These are phyloP conservation scores for Cercospora sp. DNA, from an alignment of 2,329 filamentous ascomycete genomes.

Conservation along the genomic window DNA sequence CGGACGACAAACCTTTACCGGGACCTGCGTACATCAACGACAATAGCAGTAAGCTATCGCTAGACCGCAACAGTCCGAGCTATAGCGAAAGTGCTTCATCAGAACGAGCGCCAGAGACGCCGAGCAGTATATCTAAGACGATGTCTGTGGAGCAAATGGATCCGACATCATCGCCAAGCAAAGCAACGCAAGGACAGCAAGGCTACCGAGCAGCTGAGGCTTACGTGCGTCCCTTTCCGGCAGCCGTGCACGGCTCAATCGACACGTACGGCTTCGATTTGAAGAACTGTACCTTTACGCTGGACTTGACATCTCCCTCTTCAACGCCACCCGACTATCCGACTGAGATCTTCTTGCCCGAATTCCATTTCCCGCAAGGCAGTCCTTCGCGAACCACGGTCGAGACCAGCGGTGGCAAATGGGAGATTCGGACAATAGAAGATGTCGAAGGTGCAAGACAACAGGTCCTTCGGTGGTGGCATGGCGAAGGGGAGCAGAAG, in stretches of 20 bases:
- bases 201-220: constrained; percentile 91
- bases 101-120: constrained; percentile 62
- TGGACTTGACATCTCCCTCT: constrained; percentile 65
- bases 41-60: constrained; percentile 51
- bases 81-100: constrained; percentile 56
- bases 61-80: constrained; percentile 52
- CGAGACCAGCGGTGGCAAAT: constrained; percentile 80
- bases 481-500: constrained; percentile 78
- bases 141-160: constrained; percentile 59
- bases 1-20: constrained; percentile 70
- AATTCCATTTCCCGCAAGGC: constrained; percentile 80
- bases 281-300: constrained; percentile 70
- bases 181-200: constrained; percentile 11
- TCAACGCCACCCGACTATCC: constrained; percentile 64
- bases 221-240: constrained; percentile 81
- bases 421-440: constrained; percentile 77
- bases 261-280: constrained; percentile 78
- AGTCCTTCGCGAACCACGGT: constrained; percentile 62
- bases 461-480: constrained; percentile 89
- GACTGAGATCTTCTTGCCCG: constrained; percentile 82
- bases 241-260: constrained; percentile 71
- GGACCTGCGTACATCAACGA: constrained; percentile 47
- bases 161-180: constrained; percentile 15
- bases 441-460: constrained; percentile 60
- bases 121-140: constrained; percentile 71